Percentiles rank a stretch among this genome's conserved stretches.
These are phyloP conservation scores for Pythium angustatum DNA, from an alignment of 352 stramenopile species.

Conservation along the genomic window DNA sequence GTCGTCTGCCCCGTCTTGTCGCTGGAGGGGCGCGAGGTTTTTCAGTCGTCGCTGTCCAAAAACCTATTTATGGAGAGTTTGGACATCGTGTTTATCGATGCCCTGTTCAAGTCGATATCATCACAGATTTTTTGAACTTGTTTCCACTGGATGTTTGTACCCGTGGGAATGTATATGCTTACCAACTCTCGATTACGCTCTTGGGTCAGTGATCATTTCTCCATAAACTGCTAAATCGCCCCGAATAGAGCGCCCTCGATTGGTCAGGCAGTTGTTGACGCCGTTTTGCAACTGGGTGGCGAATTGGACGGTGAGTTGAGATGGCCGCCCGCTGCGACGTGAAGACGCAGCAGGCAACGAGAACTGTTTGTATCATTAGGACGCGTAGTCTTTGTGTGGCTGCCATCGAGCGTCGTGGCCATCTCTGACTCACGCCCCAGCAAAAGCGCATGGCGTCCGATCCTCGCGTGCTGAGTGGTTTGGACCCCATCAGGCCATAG, in stretches of 20 bases:
- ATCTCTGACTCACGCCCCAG: too few relatives aligned
- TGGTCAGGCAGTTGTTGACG: slow-evolving; percentile 3
- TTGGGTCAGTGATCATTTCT: not conserved
- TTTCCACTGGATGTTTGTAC: not conserved
- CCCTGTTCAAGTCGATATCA: not conserved
- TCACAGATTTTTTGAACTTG: not conserved
- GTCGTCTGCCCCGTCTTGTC: slow-evolving; percentile 25
- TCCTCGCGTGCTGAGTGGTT: too few relatives aligned
- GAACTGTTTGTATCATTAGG: not conserved
- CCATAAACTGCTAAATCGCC: not conserved
- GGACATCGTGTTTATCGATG: too few relatives aligned
- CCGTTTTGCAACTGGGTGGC: not conserved
- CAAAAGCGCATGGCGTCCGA: too few relatives aligned
- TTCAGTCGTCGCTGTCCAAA: not conserved
- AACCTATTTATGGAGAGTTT: slow-evolving; percentile 7
- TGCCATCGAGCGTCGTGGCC: too few relatives aligned
- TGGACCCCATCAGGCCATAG: too few relatives aligned
- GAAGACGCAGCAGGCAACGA: too few relatives aligned
- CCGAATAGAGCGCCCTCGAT: slow-evolving; percentile 9
- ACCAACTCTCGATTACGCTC: slow-evolving; percentile 8
- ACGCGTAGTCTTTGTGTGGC: too few relatives aligned
- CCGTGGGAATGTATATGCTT: not conserved
- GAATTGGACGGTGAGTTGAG: not conserved
- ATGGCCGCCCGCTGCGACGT: too few relatives aligned
- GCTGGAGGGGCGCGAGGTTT: slow-evolving; percentile 16